Base-by-base conservation (phyloP, 2,329 filamentous ascomycete species). In the Madurella fahalii region DNA sequence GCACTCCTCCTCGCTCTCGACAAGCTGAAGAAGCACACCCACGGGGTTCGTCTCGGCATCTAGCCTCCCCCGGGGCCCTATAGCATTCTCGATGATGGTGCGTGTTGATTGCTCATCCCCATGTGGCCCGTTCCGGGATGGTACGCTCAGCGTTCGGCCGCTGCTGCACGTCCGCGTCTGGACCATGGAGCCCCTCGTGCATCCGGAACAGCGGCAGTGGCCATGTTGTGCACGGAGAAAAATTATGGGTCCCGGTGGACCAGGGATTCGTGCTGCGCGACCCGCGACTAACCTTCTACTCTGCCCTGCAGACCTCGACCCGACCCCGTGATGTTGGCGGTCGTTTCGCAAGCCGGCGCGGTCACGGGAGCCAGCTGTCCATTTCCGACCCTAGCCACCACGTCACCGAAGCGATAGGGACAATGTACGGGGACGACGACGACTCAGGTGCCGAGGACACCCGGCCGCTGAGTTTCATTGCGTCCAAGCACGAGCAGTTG, bases 391-490 rank as follows among this genome's bases (percentile, higher is more conserved):
- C 92, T 58, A 90, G 82, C 73, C 90, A 96, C 74, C 92, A 96
- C 81, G 90, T 96, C 69, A 96, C 91, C 53, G 92, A 96, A 71
- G 88, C 90, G 56, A 95, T 96, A 71, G 90, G 90, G 50, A 91
- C 91, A 65, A 82, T 95, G 72, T 96, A 96, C 72, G 89, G 88
- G 65, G 87, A 90, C 67, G 82, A 84, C 66, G 83, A 85, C 62
- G 82, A 89, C 64, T 82, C 72, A 2, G 63, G 68, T 30, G 60
- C 67, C 56, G 75, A 76, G 56, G 71, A 73, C 53, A 63, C 77
- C 40, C 83, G 87, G 44, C 89, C 89, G 37, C 72, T 92, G 64
- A 93, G 89, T 74, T 94, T 90, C 72, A 78, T 92, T 63, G 78
- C 77, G 46, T 75, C 79, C 41, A 76, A 80, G 30, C 77, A 80